These are phyloP conservation scores for Torulaspora maleeae DNA, from an alignment of 805 yeast species.

Conservation along the genomic window DNA sequence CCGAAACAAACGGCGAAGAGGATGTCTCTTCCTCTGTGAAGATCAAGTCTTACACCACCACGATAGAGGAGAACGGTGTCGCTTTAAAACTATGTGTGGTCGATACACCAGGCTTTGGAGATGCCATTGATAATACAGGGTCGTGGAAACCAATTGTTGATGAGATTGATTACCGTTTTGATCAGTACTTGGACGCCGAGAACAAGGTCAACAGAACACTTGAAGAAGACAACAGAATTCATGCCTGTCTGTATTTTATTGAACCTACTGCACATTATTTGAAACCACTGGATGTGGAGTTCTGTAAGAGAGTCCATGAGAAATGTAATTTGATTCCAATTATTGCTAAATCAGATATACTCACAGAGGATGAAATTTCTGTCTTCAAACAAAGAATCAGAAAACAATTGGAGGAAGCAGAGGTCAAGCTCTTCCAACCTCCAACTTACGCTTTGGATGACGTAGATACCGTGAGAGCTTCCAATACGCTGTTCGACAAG, in stretches of 20 bases:
- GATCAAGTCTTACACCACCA: constrained; percentile 58
- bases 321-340: constrained; percentile 93
- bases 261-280: constrained; percentile 96
- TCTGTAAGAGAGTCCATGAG: constrained; percentile 81
- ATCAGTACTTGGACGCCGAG: constrained; percentile 84
- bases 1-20: constrained; percentile 41
- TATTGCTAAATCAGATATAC: constrained; percentile 89
- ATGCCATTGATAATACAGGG: constrained; percentile 70
- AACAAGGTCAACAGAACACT: constrained; percentile 71
- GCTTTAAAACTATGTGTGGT: constrained; percentile 76
- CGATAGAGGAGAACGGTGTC: constrained; percentile 92
- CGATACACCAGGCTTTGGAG: constrained; percentile 94
- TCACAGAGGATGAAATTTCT: constrained; percentile 78
- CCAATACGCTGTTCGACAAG: constrained; percentile 59
- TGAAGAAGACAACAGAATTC: constrained; percentile 77
- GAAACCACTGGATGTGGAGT: constrained; percentile 80
- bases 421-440: constrained; percentile 73
- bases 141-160: constrained; percentile 89
- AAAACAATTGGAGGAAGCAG: constrained; percentile 70
- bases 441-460: constrained; percentile 76
- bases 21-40: constrained; percentile 39
- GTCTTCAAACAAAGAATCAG: constrained; percentile 72
- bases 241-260: constrained; percentile 88
- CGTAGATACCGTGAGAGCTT: constrained; percentile 67
- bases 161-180: constrained; percentile 82